Base-by-base conservation (phyloP, 2,329 filamentous ascomycete genomes). In the Sclerotinia borealis region DNA sequence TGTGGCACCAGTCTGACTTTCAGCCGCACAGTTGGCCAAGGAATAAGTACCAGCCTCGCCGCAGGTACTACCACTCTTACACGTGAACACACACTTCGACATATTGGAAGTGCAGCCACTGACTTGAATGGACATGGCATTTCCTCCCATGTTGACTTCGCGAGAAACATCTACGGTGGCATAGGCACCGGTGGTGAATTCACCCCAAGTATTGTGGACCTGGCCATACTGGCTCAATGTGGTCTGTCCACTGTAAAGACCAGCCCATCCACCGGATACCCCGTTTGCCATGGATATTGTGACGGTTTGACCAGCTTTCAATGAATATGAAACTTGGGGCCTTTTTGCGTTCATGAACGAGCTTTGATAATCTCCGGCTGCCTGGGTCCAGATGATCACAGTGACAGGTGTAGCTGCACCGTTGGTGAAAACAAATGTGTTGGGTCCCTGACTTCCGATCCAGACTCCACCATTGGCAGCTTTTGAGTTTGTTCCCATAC, bases 171-270 rank as follows among this genome's bases (percentile, higher is more conserved):
- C 61, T 7, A 61, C 45, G 7, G 64, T 65, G 19, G 64, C 64
- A 47, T 36, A 64, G 41, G 39, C 49, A 34, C 61, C 61, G 4
- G 64, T 65, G 15, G 61, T 65, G 36, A 65, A 59, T 45, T 65
- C 64, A 34, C 64, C 64, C 64, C 64, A 65, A 8, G 64, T 65
- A 41, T 65, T 65, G 31, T 56, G 29, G 22, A 65, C n/a, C 43
- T 65, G 64, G 3, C 64, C 64, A 27, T 56, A 50, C 3, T 45
- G n/a, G 4, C 48, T 60, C 48, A 64, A 39, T 17, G 48, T 64
- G 4, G 62, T 64, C 31, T 61, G 29, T 7, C 49, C 29, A 22
- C 64, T 48, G 39, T 65, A 65, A 4, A 65, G 64, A 31, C 55
- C 64, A n/a, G 64, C 61, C 39, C 39, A 65, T 29, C 61, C 64